These are phyloP conservation scores for Acorus gramineus DNA, from an alignment of 106 monocot genomes.

Conservation along the genomic window DNA sequence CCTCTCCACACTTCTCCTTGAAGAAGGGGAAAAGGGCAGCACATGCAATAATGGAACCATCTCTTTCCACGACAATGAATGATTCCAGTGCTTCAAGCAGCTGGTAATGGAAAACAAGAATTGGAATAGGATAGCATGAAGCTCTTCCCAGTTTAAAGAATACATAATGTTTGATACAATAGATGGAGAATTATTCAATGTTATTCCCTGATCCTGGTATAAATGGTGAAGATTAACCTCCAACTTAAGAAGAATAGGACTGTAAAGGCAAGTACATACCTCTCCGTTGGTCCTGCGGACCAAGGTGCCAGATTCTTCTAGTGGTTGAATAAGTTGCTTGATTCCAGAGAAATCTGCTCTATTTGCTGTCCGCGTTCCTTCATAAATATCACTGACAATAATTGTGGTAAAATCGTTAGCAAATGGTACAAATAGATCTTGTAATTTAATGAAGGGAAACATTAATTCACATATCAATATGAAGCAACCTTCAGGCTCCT, in stretches of 20 bases:
- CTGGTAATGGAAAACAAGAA: constrained; percentile 23
- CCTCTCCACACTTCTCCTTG: constrained; percentile 72
- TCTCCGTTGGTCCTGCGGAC: constrained; percentile 57
- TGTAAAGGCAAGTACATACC: constrained; percentile 17
- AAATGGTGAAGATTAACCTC: too few species aligned
- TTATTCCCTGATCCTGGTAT: too few species aligned
- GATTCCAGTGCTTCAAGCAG: constrained; percentile 41
- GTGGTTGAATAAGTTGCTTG: constrained; percentile 53
- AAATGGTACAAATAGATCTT: background rate
- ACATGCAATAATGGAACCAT: constrained; percentile 87
- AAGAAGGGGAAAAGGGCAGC: constrained; percentile 74
- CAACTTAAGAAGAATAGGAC: too few species aligned
- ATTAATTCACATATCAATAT: background rate
- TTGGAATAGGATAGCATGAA: background rate
- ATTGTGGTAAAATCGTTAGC: too few species aligned
- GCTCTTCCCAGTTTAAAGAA: too few species aligned
- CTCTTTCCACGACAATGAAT: constrained; percentile 82
- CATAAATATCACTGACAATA: constrained; percentile 57
- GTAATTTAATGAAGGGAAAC: background rate
- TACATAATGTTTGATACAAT: background rate
- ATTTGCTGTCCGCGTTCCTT: constrained; percentile 64
- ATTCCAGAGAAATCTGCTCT: constrained; percentile 57
- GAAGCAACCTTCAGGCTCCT: too few species aligned
- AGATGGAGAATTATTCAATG: too few species aligned
- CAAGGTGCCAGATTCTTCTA: constrained; percentile 69